A percentile compares a stretch with the other conserved stretches of the same genome.
These are phyloP conservation scores for Neopestalotiopsis sp. DNA, from an alignment of 2,329 filamentous ascomycete genomes.

Conservation along the genomic window DNA sequence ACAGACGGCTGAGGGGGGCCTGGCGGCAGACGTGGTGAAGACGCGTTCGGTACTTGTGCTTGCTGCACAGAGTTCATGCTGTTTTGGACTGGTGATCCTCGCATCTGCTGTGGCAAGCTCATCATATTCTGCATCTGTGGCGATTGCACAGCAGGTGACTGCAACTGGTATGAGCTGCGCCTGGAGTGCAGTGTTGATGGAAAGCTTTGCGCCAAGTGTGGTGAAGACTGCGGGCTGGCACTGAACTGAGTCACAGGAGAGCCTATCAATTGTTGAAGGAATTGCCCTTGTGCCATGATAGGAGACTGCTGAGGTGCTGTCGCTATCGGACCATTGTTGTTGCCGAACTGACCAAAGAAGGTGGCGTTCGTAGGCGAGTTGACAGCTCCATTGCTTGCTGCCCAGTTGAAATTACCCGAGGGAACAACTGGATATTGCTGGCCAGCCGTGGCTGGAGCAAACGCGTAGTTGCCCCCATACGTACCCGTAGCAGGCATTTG, in stretches of 20 bases:
- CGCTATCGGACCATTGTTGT: neutral
- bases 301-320: neutral
- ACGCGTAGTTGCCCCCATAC: neutral
- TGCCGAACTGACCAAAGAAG: neutral
- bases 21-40: neutral
- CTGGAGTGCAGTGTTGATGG: neutral
- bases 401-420: neutral
- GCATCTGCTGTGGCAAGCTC: slow-evolving; percentile 1
- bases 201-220: neutral
- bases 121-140: slow-evolving; percentile 16
- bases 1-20: neutral
- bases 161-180: slow-evolving; percentile 16
- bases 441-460: neutral
- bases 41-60: neutral
- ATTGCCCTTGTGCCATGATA: slow-evolving; percentile 9
- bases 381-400: neutral
- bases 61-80: slow-evolving; percentile 7
- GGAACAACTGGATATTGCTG: slow-evolving; percentile 1
- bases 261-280: neutral
- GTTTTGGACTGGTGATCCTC: slow-evolving; percentile 18
- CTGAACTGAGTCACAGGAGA: neutral
- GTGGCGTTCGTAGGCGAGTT: neutral
- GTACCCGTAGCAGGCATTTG: neutral
- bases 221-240: neutral
- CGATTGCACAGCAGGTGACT: slow-evolving; percentile 7